phyloP scores from a whole-genome alignment of 345 rosid species.

The Limnanthes douglasii region DNA sequence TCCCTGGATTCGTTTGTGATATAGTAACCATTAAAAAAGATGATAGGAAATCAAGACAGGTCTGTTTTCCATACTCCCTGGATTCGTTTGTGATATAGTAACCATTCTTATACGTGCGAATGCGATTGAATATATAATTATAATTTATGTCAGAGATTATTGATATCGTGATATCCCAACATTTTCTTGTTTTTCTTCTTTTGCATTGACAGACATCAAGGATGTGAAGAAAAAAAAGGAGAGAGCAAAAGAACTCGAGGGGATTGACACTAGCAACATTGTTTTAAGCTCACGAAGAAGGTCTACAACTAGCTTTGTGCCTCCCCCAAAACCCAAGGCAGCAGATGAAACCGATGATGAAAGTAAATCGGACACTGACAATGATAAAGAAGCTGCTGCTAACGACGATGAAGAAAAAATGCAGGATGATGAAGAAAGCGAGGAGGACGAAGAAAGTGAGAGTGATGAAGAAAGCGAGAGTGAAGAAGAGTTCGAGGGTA shows the following conservation, averaged over 20 bases:
- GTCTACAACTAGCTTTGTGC: constrained; percentile 37
- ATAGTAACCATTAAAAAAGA: too few relatives aligned
- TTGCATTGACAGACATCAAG: constrained; percentile 54
- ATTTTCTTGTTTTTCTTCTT: too few relatives aligned
- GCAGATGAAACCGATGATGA: constrained; percentile 39
- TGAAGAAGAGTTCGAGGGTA: constrained; percentile 1
- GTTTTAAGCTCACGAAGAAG: constrained; percentile 76
- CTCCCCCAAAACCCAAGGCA: constrained; percentile 63
- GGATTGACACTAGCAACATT: constrained; percentile 74
- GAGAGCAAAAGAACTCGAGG: constrained; percentile 76
- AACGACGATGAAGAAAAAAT: constrained; percentile 15
- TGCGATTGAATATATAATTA: too few relatives aligned
- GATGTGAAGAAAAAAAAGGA: constrained; percentile 58
- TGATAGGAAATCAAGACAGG: too few relatives aligned
- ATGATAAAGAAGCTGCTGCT: constrained; percentile 21
- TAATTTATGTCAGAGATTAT: too few relatives aligned
- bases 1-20: too few relatives aligned
- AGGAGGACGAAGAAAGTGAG: constrained; percentile 21
- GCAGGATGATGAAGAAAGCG: constrained; percentile 16
- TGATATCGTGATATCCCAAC: too few relatives aligned
- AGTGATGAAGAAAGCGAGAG: constrained; percentile 21
- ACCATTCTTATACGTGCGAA: too few relatives aligned
- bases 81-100: too few relatives aligned
- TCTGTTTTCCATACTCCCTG: too few relatives aligned
- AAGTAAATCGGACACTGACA: constrained; percentile 22